Base-by-base conservation (phyloP, 371 early-diverging fungal species). In the Mucor velutinosus region DNA sequence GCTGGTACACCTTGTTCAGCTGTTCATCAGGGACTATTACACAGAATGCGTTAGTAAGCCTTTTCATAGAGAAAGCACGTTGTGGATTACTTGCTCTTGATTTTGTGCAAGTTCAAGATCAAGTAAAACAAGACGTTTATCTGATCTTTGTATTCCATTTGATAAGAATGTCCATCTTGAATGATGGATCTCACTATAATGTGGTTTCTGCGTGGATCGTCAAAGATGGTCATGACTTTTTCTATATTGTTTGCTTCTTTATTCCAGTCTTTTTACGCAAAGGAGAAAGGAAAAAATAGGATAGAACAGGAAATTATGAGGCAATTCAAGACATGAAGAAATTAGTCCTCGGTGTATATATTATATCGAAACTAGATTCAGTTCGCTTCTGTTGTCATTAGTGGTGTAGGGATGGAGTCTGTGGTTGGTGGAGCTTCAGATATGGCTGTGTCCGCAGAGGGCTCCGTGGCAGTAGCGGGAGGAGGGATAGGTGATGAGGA, bases 121-220 rank as follows among this genome's bases (percentile, higher is more conserved):
- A 76, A 29, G 45, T 76, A 35, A 32, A 60, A 17, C 45, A 68
- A 21, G 11, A 53, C 11, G 47, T 76, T 65, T 53, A 33, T 51
- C 35, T 35, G 39, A 39, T 51, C 29, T 29, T 63, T 63, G 65
- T 74, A 56, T 25, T 67, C 67, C 62, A 67, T 67, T 35, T 67
- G 62, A 56, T 67, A 67, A 15, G 55, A 27, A 17, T 17, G 17
- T 7, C 61, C 45, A 45, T 65, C 49, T 11, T 61, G 14, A 14
- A 55, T 27, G 30, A 67, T 37, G 5, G 62, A 39, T 29, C 55
- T 53, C 7, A 51, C 55, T 17, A 67, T 41, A 10, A 32, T 56
- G 41, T 60, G 37, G 11, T 37, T 66, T 29, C 29, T 35, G 12
- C 53, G 55, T 19, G 65, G 65, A 33, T 58, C 58, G 17, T 35